Conservation (phyloP, 805 yeast species). For the Vanderwaltozyma tropicalis region DNA sequence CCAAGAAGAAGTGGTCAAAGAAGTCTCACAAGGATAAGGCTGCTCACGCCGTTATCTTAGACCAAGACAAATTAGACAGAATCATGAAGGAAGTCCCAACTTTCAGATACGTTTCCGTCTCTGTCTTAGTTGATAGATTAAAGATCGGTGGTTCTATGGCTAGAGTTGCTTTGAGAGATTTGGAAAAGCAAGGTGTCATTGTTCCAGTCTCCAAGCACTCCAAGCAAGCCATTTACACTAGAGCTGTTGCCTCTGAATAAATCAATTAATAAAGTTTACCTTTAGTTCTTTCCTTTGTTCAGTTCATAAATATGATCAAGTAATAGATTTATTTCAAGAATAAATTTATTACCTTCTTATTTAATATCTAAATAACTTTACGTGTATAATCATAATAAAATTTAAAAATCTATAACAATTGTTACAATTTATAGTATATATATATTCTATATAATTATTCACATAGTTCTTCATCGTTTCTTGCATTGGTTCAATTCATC, state of each 20-base stretch:
- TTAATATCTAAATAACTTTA: conserved; percentile 1
- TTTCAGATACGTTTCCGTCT: conserved; percentile 95
- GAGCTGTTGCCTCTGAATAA: conserved; percentile 60
- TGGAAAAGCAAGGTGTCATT: conserved; percentile 90
- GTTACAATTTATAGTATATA: too few relatives aligned
- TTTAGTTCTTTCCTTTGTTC: too few relatives aligned
- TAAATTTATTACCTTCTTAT: neutral
- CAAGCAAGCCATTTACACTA: conserved; percentile 91
- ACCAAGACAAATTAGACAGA: conserved; percentile 98
- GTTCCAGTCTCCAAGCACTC: conserved; percentile 91
- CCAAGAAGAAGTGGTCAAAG: conserved; percentile 99
- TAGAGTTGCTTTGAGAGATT: conserved; percentile 92
- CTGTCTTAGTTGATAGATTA: conserved; percentile 97
- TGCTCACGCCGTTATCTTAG: conserved; percentile 91
- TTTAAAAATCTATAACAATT: too few relatives aligned
- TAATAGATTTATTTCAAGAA: neutral
- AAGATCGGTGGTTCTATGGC: conserved; percentile 98
- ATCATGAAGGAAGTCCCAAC: conserved; percentile 98
- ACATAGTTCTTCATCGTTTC: too few relatives aligned
- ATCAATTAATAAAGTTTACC: conserved; percentile 3
- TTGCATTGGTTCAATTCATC: too few relatives aligned
- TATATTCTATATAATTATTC: too few relatives aligned
- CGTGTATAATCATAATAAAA: conserved; percentile 4
- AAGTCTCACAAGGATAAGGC: conserved; percentile 99
- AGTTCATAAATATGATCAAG: too few relatives aligned